Base-by-base conservation (phyloP, 2,329 filamentous ascomycete genomes). In the Furcasterigmium sp. region DNA sequence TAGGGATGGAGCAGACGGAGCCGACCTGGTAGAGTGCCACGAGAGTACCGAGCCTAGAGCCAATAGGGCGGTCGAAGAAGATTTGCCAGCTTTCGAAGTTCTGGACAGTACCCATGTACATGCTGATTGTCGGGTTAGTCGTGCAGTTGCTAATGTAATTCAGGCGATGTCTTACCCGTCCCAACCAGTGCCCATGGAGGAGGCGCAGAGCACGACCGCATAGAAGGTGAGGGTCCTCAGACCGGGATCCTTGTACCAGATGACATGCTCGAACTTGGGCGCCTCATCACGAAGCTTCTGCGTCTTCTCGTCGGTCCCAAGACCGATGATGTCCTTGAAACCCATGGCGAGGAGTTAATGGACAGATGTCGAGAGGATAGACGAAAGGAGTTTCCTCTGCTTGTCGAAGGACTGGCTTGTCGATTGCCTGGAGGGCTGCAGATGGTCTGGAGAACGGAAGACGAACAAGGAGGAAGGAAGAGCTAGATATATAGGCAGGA, bases 181-280 rank as follows among this genome's bases (percentile, higher is more conserved):
- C 56, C 75, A 75, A 51, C 72, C 70, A 32, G 74, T 78, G 20
- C 74, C 78, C 14, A 75, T 75, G 28, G 75, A 78, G 37, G 70
- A 73, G 48, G 77, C 60, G 50, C 70, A 74, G 40, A 76, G 68
- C 42, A 75, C 59, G 49, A 70, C 60, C 40, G 67, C 66, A 51
- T 68, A 74, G 53, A 73, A 71, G 61, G 78, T 78, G 8, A 79
- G 64, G 60, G 71, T 70, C 55, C 75, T 64, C 51, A 80, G 64
- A 30, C 74, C 74, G 11, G 74, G 69, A 21, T 79, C 73, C 48
- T 65, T 70, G 39, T 54, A 73, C 75, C 75, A 79, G 49, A 67
- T 58, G 39, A 79, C 72, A 47, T 51, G 63, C 52, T 70, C 65
- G 44, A 76, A 72, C 40, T 68, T 53, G 47, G 70, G 72, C 11